Percentiles rank a stretch among this genome's conserved stretches.
phyloP scores from a whole-genome alignment of 371 early-diverging fungal genomes.

The Homolaphlyctis polyrhiza region DNA sequence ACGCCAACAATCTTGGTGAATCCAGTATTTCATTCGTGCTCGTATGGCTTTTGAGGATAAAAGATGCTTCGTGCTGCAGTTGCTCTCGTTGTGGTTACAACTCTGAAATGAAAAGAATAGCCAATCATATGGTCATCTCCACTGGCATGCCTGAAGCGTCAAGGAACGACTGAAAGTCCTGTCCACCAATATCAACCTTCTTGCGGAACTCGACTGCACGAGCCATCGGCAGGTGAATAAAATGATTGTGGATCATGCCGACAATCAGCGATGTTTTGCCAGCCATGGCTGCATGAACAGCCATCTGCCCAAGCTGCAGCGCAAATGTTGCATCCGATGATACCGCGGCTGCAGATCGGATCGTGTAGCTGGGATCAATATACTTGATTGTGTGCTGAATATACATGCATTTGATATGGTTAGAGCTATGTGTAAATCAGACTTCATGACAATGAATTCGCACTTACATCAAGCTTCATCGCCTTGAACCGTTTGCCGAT shows the following conservation, averaged over 20 bases:
- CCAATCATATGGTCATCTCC: too few species aligned
- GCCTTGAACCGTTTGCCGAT: slow-evolving; percentile 17
- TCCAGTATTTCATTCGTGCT: too few species aligned
- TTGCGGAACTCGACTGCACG: slow-evolving; percentile 23
- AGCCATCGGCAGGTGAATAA: slow-evolving; percentile 21
- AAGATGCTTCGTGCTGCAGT: too few species aligned
- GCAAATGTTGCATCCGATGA: slow-evolving; percentile 20
- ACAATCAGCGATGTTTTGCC: slow-evolving; percentile 26
- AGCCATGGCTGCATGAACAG: slow-evolving; percentile 30
- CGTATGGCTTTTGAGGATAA: too few species aligned
- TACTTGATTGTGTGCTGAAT: slow-evolving; percentile 22
- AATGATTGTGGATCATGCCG: slow-evolving; percentile 14
- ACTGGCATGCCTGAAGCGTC: slow-evolving; percentile 20
- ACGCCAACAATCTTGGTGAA: too few species aligned
- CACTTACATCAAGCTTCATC: slow-evolving; percentile 10
- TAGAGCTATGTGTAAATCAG: background rate
- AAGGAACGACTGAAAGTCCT: slow-evolving; percentile 17
- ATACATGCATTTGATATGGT: background rate
- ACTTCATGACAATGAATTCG: background rate
- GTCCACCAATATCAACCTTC: slow-evolving; percentile 19
- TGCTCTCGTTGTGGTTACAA: too few species aligned
- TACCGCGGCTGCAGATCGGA: slow-evolving; percentile 13
- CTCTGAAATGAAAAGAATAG: too few species aligned
- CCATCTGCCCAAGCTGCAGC: slow-evolving; percentile 18
- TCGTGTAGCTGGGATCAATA: slow-evolving; percentile 30